A percentile compares a stretch with the other conserved stretches of the same genome.
These are phyloP conservation scores for Bruguiera hainesii DNA, from an alignment of 441 rosid species.

Conservation along the genomic window DNA sequence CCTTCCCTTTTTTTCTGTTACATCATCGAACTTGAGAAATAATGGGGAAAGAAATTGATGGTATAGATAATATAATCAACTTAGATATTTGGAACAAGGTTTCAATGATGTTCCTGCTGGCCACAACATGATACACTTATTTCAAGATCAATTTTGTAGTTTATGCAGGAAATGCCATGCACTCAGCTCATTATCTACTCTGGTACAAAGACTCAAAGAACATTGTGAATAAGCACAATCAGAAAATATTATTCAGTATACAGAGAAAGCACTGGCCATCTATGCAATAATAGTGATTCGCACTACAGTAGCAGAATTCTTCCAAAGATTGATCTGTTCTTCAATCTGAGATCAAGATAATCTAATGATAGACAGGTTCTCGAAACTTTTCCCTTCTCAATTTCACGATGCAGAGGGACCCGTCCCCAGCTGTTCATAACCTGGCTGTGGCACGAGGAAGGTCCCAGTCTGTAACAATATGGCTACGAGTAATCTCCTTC, in stretches of 20 bases:
- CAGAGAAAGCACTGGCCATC: constrained; percentile 14
- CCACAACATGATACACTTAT: too few relatives aligned
- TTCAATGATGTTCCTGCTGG: too few relatives aligned
- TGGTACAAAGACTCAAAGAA: too few relatives aligned
- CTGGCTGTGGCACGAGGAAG: constrained; percentile 45
- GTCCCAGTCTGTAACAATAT: constrained; percentile 72
- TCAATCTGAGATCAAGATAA: constrained; percentile 11
- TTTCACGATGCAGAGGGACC: not conserved
- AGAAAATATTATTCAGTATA: not conserved
- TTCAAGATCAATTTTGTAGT: too few relatives aligned
- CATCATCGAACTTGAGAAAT: too few relatives aligned
- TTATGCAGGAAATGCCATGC: too few relatives aligned
- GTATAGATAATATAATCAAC: too few relatives aligned
- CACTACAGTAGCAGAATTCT: constrained; percentile 7
- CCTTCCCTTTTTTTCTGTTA: too few relatives aligned
- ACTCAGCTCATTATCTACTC: too few relatives aligned
- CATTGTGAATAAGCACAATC: not conserved
- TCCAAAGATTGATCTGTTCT: constrained; percentile 13
- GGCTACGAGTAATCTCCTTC: constrained; percentile 71
- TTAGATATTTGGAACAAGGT: too few relatives aligned
- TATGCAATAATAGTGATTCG: constrained; percentile 11
- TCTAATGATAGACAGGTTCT: not conserved
- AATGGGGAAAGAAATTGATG: too few relatives aligned
- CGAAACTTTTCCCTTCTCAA: not conserved
- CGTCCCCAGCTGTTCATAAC: constrained; percentile 32